Evolutionary conservation across 805 yeast species (phyloP), one percentile per base, ranked within the genome.

Genomic region (Lachancea lanzarotensis): DNA sequence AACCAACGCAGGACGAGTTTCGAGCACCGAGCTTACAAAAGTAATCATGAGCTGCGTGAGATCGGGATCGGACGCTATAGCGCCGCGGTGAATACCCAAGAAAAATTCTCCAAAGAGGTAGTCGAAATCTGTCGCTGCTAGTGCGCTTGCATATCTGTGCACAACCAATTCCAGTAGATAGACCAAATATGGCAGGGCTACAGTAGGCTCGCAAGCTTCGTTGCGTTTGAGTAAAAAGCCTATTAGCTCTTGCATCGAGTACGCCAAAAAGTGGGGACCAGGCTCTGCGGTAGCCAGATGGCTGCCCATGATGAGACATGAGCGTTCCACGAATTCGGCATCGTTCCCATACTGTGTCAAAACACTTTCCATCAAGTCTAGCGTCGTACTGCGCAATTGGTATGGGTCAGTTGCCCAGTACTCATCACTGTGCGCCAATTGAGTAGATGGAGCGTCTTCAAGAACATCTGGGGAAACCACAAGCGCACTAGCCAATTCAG

Each of bases 401-500:
- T 68, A 52, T 1, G 78, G 75, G 56, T 81, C 84, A 12, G 55
- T 47, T 0, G 46, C 35, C 84, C 86, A 79, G 53, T 68, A 78
- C 17, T 55, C 53, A 20, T 62, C 63, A n/a, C 66, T 60, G 40
- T 56, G 53, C 19, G 51, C 49, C 29, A 54, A 42, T 15, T 42
- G 48, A 29, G 53, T 56, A 26, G 55, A 50, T 38, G 45, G 43
- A 16, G 40, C 42, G 6, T 55, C 54, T 39, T 58, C 35, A 68
- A 38, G 41, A 40, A 37, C 72, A 2, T 68, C 65, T 19, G 81
- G 79, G 0, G 86, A 81, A 2, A 75, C 62, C 40, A 77, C 76
- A 55, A 83, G 62, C 0, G 89, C 87, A 45, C 80, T 82, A 0
- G 88, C 93, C 3, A 87, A 67, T 43, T 82, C 85, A n/a, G 73